Evolutionary conservation across 2,329 filamentous ascomycete genomes (phyloP), one percentile per base, ranked within the genome.

Genomic region (Apiospora hydei): DNA sequence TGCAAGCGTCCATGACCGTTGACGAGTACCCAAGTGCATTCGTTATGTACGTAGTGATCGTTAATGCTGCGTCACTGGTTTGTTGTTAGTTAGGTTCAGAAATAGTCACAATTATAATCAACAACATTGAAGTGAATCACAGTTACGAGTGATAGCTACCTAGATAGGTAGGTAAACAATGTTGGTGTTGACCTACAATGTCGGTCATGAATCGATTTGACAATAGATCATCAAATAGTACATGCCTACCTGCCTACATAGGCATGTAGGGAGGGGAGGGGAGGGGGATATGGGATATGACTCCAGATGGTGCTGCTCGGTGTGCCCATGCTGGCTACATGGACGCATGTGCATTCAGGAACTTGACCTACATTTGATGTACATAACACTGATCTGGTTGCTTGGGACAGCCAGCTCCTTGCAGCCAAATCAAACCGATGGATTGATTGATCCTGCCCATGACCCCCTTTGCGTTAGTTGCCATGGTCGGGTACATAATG

Each of bases 201-300:
- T 57, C 14, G 51, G 51, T 57, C 30, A 64, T 41, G 18, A 64
- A n/a, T n/a, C 57, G 57, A 34, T 64, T 64, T 64, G 57, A 64
- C 57, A 14, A 21, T n/a, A n/a, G 8, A 64, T 14, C 34, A 38
- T 24, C 8, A 43, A 43, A 43, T 34, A 18, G 51, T 57, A 64
- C 34, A 38, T 38, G 34, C 34, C 34, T 38, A 38, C 34, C 7
- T 38, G 7, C 34, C 5, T 38, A 38, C 5, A 38, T 38, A 38
- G 34, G 34, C 5, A 38, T 5, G 57, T 38, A 38, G 34, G 34
- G 34, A 38, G 34, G 57, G 30, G 14, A 57, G 51, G 26, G 24
- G 21, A 24, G n/a, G 34, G 51, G 13, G 51, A 57, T 34, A 34
- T n/a, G n/a, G n/a, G 49, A 51, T 51, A 51, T 26, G n/a, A 51